phyloP scores from a whole-genome alignment of 306 rosid species.

The Prosopis cineraria region DNA sequence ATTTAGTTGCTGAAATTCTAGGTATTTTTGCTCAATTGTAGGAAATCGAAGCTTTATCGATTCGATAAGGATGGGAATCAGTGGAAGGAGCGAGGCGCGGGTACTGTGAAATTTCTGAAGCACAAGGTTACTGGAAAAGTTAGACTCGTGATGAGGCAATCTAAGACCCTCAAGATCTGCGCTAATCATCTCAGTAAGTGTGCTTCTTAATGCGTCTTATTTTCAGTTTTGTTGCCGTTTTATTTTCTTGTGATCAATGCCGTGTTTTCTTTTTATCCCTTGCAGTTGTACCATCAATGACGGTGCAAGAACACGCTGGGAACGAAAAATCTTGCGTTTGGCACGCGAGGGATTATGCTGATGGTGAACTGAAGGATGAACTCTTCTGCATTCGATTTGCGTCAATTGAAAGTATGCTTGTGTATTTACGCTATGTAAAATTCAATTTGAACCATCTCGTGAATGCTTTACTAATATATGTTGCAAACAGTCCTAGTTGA shows the following conservation, averaged over 20 bases:
- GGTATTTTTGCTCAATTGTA: slow-evolving; percentile 30
- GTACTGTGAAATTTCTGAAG: slow-evolving; percentile 81
- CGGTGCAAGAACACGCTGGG: slow-evolving; percentile 94
- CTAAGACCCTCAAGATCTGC: slow-evolving; percentile 99
- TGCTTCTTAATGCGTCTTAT: neutral
- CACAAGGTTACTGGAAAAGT: slow-evolving; percentile 77
- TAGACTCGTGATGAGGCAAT: slow-evolving; percentile 95
- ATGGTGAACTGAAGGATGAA: slow-evolving; percentile 93
- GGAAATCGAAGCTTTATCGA: slow-evolving; percentile 92
- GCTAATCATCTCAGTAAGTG: slow-evolving; percentile 89
- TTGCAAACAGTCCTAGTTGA: neutral
- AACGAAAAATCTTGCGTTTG: slow-evolving; percentile 94
- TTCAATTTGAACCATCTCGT: neutral
- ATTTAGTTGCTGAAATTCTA: neutral
- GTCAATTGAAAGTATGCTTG: slow-evolving; percentile 83
- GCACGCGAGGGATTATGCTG: slow-evolving; percentile 96
- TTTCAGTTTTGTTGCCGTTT: neutral
- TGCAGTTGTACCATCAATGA: slow-evolving; percentile 75
- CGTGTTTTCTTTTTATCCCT: neutral
- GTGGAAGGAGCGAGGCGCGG: slow-evolving; percentile 99
- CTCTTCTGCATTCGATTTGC: slow-evolving; percentile 96
- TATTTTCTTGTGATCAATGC: slow-evolving; percentile 5
- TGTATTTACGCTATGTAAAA: neutral
- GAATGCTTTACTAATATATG: neutral
- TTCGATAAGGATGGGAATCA: slow-evolving; percentile 92